phyloP scores from a whole-genome alignment of 768 basidiomycete genomes.

The Ramaria sp. region DNA sequence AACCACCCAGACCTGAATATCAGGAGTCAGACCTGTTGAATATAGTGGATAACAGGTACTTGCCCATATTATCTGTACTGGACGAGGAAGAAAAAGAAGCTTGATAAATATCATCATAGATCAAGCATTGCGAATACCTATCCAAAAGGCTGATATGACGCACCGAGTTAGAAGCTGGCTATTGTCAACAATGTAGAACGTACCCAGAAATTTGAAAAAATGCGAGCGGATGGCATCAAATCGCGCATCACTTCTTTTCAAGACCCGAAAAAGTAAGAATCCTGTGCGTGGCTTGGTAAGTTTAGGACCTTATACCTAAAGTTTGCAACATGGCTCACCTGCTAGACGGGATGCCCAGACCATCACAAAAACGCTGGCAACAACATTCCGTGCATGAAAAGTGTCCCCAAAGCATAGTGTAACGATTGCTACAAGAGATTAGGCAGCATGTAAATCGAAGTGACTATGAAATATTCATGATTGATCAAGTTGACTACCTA shows the following conservation, averaged over 20 bases:
- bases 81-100: not conserved
- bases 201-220: conserved; percentile 55
- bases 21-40: conserved; percentile 15
- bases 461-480: not conserved
- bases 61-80: conserved; percentile 53
- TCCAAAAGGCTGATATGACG: conserved; percentile 36
- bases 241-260: conserved; percentile 54
- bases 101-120: not conserved
- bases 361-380: conserved; percentile 50
- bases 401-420: conserved; percentile 53
- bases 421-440: conserved; percentile 33
- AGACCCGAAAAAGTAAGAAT: conserved; percentile 58
- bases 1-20: conserved; percentile 41
- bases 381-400: conserved; percentile 47
- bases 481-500: conserved; percentile 17
- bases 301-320: not conserved
- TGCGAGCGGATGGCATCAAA: conserved; percentile 57
- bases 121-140: conserved; percentile 23
- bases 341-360: conserved; percentile 53
- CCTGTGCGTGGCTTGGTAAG: conserved; percentile 21
- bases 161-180: not conserved
- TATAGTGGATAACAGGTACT: conserved; percentile 9
- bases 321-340: conserved; percentile 20
- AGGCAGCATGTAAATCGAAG: not conserved
- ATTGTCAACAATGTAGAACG: conserved; percentile 7